These are phyloP conservation scores for Infundibulicybe gibba DNA, from an alignment of 768 basidiomycete species.

Conservation along the genomic window DNA sequence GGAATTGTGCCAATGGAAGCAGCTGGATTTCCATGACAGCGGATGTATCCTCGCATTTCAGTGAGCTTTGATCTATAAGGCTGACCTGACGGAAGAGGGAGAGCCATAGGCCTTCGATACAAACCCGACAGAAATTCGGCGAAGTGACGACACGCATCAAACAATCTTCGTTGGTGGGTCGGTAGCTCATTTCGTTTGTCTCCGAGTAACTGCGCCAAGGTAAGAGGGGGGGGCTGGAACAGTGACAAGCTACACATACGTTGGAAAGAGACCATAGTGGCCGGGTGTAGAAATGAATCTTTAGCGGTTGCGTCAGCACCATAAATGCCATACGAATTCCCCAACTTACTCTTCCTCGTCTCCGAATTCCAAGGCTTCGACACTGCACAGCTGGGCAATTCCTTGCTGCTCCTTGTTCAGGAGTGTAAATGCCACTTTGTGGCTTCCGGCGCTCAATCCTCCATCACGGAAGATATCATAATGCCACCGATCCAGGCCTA, in stretches of 20 bases:
- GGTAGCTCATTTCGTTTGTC: constrained; percentile 61
- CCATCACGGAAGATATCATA: constrained; percentile 53
- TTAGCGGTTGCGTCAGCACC: background rate
- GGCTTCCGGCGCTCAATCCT: constrained; percentile 44
- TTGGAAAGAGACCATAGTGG: constrained; percentile 69
- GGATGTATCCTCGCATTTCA: constrained; percentile 28
- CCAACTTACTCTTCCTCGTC: constrained; percentile 50
- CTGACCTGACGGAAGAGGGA: constrained; percentile 54
- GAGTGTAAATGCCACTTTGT: constrained; percentile 58
- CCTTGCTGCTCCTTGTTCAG: constrained; percentile 44
- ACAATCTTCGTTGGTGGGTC: constrained; percentile 83
- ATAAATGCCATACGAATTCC: background rate
- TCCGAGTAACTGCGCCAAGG: constrained; percentile 50
- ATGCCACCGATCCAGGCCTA: constrained; percentile 74
- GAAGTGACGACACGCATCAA: constrained; percentile 73
- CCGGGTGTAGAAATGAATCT: constrained; percentile 61
- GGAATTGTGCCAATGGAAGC: constrained; percentile 60
- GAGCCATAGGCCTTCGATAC: constrained; percentile 72
- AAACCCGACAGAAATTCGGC: constrained; percentile 73
- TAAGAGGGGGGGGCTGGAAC: background rate
- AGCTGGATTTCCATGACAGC: constrained; percentile 41
- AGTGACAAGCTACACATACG: constrained; percentile 39
- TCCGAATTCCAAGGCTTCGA: constrained; percentile 73
- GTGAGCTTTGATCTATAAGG: constrained; percentile 54
- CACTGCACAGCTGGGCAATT: constrained; percentile 70